Evolutionary conservation across 306 rosid genomes (phyloP).

Genomic region (Pueraria montana): DNA sequence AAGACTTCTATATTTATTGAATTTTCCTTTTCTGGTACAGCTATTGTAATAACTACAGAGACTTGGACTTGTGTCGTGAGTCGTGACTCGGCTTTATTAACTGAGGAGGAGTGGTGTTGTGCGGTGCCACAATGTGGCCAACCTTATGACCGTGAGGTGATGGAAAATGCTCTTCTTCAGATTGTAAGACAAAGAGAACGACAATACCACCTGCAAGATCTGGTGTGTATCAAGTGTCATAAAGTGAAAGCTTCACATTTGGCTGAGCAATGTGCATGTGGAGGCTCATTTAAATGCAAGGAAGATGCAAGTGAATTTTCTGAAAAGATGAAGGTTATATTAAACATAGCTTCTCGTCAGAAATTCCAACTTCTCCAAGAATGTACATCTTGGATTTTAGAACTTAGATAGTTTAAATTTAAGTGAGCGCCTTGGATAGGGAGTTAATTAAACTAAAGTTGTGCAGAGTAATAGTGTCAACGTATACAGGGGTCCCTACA

Average conservation of each 20-base stretch:
- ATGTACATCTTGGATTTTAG: conserved; percentile 81
- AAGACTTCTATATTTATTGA: background rate
- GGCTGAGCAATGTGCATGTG: conserved; percentile 85
- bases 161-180: conserved; percentile 84
- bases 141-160: conserved; percentile 80
- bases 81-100: conserved; percentile 70
- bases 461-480: conserved; percentile 3
- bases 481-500: background rate
- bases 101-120: conserved; percentile 82
- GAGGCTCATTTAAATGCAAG: conserved; percentile 80
- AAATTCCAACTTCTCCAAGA: conserved; percentile 87
- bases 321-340: conserved; percentile 53
- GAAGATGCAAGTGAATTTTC: conserved; percentile 63
- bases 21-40: conserved; percentile 51
- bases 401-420: conserved; percentile 46
- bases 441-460: no score
- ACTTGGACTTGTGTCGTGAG: conserved; percentile 85
- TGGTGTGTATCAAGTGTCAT: conserved; percentile 71
- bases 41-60: conserved; percentile 89
- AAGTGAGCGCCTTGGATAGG: background rate
- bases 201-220: conserved; percentile 82
- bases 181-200: conserved; percentile 90
- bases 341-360: conserved; percentile 74
- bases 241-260: conserved; percentile 89
- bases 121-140: conserved; percentile 90